Conservation (phyloP, 2,329 filamentous ascomycete species). For the Claviceps maximensis region DNA sequence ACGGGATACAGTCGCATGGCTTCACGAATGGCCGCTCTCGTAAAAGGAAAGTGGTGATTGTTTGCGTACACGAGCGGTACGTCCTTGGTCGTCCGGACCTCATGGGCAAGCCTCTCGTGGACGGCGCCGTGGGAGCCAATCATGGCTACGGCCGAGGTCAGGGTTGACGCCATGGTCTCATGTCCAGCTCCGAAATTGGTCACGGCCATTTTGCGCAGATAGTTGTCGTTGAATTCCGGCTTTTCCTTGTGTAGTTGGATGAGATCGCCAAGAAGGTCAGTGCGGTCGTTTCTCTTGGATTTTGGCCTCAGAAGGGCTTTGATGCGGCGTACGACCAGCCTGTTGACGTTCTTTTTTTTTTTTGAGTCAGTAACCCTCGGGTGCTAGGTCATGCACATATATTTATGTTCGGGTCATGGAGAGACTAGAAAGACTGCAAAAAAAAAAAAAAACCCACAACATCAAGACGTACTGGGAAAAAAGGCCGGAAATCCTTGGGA, state of each 20-base stretch:
- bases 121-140: conserved; percentile 26
- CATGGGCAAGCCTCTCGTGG: conserved; percentile 20
- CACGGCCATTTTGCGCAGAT: conserved; percentile 37
- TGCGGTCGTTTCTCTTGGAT: conserved; percentile 16
- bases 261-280: conserved; percentile 33
- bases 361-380: too few relatives aligned
- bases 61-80: conserved; percentile 9
- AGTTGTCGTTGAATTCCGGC: conserved; percentile 32
- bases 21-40: conserved; percentile 33
- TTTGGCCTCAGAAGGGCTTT: conserved; percentile 18
- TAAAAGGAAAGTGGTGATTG: conserved; percentile 9
- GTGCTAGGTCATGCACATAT: too few relatives aligned
- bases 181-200: conserved; percentile 44
- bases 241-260: conserved; percentile 31
- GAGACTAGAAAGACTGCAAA: too few relatives aligned
- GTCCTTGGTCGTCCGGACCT: conserved; percentile 14
- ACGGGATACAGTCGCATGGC: conserved; percentile 37
- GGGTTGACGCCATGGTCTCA: conserved; percentile 39
- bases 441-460: too few relatives aligned
- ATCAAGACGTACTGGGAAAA: conserved; percentile 37
- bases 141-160: conserved; percentile 35
- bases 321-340: conserved; percentile 20
- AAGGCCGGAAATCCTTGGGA: conserved; percentile 29
- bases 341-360: conserved; percentile 19
- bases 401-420: too few relatives aligned